Evolutionary conservation across 352 stramenopile genomes (phyloP), one percentile per base, ranked within the genome.

Genomic region (Phytopythium sindhum): DNA sequence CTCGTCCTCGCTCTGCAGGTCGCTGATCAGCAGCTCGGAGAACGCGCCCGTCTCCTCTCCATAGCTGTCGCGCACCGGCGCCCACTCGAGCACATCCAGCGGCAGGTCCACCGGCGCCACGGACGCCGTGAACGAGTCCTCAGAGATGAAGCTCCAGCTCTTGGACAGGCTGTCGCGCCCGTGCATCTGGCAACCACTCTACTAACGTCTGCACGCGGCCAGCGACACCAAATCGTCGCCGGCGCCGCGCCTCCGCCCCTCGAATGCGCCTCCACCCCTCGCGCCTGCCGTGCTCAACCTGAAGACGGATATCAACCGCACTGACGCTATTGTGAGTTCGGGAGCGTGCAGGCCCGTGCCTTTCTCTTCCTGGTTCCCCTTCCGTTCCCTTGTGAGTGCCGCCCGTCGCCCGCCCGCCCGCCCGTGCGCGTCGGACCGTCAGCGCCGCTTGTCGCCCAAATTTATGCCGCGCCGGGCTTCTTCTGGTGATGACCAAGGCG

Each of bases 131-230:
- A 91, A 91, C 56, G 83, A 91, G 28, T 87, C 81, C 69, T 91
- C 83, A 45, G 83, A 91, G 70, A 91, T 91, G 67, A 91, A 91
- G 68, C 79, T 88, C 73, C 82, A 91, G 76, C 79, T 89, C 67
- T 87, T 85, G 57, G 67, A 73, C 47, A 64, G 68, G 12, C 69
- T 50, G n/a, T 78, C 62, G 45, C 67, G 72, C 23, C 31, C 17
- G 52, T 45, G 33, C 50, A 56, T 56, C 44, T 39, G 33, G 33
- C 7, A 39, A 39, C 10, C 14, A 14, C n/a, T 39, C 10, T 39
- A 11, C 33, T 14, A 37, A 23, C 21, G 21, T 26, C 41, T 24
- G 8, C 17, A 8, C 8, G 3, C 33, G 10, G 1, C 33, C 33
- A 10, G 33, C 33, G 33, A 39, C 33, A 39, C 7, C 10, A 14